A percentile compares a stretch with the other conserved stretches of the same genome.
These are phyloP conservation scores for Vitis hybrid DNA, from an alignment of 177 flowering plant species.

Conservation along the genomic window DNA sequence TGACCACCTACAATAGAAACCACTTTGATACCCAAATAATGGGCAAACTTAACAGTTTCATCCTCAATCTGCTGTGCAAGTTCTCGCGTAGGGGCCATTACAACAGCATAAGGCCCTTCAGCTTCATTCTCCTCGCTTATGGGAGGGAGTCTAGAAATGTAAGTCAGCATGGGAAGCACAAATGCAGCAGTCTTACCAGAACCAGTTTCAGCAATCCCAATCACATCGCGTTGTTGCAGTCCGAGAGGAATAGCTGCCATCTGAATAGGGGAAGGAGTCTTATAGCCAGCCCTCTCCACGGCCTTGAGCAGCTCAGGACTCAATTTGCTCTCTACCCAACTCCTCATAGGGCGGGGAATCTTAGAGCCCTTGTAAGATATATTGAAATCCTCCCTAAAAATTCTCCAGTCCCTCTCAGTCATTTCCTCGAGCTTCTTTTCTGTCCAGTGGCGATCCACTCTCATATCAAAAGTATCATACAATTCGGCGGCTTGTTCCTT, in stretches of 20 bases:
- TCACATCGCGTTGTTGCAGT: constrained; percentile 79
- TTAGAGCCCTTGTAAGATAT: constrained; percentile 80
- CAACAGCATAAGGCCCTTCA: constrained; percentile 84
- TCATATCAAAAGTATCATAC: constrained; percentile 77
- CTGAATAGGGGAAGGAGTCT: constrained; percentile 79
- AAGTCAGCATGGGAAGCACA: constrained; percentile 78
- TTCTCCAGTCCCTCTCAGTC: constrained; percentile 91
- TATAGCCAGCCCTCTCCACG: constrained; percentile 69
- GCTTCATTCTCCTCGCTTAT: constrained; percentile 78
- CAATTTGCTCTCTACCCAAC: constrained; percentile 67
- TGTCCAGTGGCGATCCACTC: constrained; percentile 78
- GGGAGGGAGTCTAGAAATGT: constrained; percentile 66
- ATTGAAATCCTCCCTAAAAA: constrained; percentile 79
- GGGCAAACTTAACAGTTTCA: constrained; percentile 78
- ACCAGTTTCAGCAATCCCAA: constrained; percentile 86
- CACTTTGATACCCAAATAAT: constrained; percentile 68
- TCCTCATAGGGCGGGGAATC: constrained; percentile 79
- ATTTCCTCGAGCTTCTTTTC: constrained; percentile 79
- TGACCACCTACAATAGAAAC: constrained; percentile 86
- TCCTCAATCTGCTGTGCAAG: constrained; percentile 86
- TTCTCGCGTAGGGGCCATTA: constrained; percentile 85
- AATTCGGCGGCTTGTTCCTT: constrained; percentile 70
- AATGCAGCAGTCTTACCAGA: constrained; percentile 88
- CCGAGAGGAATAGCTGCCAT: constrained; percentile 88
- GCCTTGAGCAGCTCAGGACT: constrained; percentile 58